Conservation (phyloP, 441 rosid species). For the Pelargonium hybrid region DNA sequence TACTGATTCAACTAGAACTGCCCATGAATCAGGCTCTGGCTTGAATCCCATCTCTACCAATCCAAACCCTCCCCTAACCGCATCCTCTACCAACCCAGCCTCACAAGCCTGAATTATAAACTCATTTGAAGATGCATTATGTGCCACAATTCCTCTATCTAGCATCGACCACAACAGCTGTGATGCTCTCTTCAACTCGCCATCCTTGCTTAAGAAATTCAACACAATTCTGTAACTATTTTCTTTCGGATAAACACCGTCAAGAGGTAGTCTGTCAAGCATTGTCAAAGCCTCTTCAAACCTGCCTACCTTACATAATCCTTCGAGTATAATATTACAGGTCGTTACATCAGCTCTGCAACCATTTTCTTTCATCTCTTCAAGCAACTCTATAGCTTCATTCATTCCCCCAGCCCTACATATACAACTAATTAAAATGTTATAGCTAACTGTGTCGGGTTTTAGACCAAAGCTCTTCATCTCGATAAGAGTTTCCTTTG, state of each 20-base stretch:
- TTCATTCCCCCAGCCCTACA: slow-evolving; percentile 41
- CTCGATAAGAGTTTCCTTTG: slow-evolving; percentile 41
- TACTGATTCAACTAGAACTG: slow-evolving; percentile 35
- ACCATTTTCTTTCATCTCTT: slow-evolving; percentile 51
- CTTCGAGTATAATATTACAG: slow-evolving; percentile 58
- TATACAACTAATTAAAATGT: slow-evolving; percentile 56
- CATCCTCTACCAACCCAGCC: slow-evolving; percentile 42
- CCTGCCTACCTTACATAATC: slow-evolving; percentile 54
- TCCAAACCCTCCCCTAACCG: slow-evolving; percentile 30
- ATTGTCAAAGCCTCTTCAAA: slow-evolving; percentile 46
- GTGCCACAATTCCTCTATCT: slow-evolving; percentile 48
- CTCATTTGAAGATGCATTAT: slow-evolving; percentile 66
- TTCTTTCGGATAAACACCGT: slow-evolving; percentile 56
- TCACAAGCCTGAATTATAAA: slow-evolving; percentile 44
- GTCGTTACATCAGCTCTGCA: slow-evolving; percentile 63
- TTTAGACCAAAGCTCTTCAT: slow-evolving; percentile 48
- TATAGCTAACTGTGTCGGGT: slow-evolving; percentile 56
- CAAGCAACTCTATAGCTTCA: slow-evolving; percentile 49
- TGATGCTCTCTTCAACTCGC: slow-evolving; percentile 48
- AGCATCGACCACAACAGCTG: slow-evolving; percentile 50
- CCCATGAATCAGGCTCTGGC: slow-evolving; percentile 55
- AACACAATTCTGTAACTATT: slow-evolving; percentile 70
- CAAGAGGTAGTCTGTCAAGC: slow-evolving; percentile 38
- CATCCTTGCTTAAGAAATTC: slow-evolving; percentile 45
- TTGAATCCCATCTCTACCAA: slow-evolving; percentile 49